Evolutionary conservation across 192 early-diverging fungal genomes (phyloP).

Genomic region (Coemansia sp.): DNA sequence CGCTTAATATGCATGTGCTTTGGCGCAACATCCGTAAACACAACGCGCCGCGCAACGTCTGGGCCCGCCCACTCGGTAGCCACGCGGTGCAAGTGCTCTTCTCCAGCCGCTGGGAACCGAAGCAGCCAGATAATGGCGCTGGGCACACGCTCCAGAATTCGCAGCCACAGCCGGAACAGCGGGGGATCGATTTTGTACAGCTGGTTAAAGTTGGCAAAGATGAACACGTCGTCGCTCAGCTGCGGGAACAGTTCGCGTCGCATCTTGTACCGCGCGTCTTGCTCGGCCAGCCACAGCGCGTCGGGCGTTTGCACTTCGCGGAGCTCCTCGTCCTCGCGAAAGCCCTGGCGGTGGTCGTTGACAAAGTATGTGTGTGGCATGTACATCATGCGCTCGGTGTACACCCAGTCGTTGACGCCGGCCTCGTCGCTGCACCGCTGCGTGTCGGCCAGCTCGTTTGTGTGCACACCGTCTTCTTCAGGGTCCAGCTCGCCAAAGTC

Average conservation of each 20-base stretch:
- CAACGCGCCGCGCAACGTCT: slow-evolving; percentile 73
- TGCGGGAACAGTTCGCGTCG: slow-evolving; percentile 82
- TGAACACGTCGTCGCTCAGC: slow-evolving; percentile 76
- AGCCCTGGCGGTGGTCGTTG: slow-evolving; percentile 91
- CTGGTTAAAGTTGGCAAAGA: slow-evolving; percentile 97
- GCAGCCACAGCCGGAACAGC: slow-evolving; percentile 82
- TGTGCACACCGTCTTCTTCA: slow-evolving; percentile 31
- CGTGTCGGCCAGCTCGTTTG: slow-evolving; percentile 21
- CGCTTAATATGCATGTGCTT: slow-evolving; percentile 92
- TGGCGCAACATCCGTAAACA: slow-evolving; percentile 82
- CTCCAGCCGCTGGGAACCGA: slow-evolving; percentile 87
- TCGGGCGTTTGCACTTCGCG: slow-evolving; percentile 40
- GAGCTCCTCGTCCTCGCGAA: slow-evolving; percentile 71
- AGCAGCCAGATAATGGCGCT: slow-evolving; percentile 88
- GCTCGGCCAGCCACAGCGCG: slow-evolving; percentile 72
- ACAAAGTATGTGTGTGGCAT: slow-evolving; percentile 95
- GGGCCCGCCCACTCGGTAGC: slow-evolving; percentile 75
- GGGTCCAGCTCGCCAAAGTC: slow-evolving; percentile 55
- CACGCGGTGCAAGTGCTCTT: slow-evolving; percentile 66
- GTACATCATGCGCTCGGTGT: slow-evolving; percentile 85
- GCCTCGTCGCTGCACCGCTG: slow-evolving; percentile 12
- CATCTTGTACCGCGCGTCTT: slow-evolving; percentile 79
- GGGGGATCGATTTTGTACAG: slow-evolving; percentile 93
- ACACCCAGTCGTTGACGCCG: slow-evolving; percentile 64
- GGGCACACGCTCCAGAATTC: slow-evolving; percentile 77